These are phyloP conservation scores for Usnea hakonensis DNA, from an alignment of 495 filamentous ascomycete species.

Conservation along the genomic window DNA sequence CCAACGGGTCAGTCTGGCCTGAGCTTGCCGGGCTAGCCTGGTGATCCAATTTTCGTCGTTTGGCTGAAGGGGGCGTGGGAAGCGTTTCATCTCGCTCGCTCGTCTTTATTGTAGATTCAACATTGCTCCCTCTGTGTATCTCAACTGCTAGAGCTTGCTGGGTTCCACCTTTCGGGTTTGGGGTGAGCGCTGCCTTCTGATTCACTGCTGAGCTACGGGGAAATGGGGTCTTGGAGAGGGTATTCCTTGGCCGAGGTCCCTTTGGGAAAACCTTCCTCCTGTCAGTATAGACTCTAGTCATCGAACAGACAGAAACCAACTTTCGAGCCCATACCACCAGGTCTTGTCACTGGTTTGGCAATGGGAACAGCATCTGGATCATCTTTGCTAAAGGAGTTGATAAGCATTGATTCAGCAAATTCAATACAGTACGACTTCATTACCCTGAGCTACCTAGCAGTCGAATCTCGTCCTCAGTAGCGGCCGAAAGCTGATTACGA, in stretches of 20 bases:
- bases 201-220: background rate
- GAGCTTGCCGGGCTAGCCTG: constrained; percentile 7
- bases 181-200: background rate
- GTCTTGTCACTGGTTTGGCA: constrained; percentile 8
- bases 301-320: background rate
- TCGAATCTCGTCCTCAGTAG: constrained; percentile 1
- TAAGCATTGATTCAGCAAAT: background rate
- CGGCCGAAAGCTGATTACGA: background rate
- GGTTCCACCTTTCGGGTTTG: background rate
- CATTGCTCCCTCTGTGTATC: constrained; percentile 13
- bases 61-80: constrained; percentile 5
- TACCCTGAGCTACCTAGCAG: constrained; percentile 9
- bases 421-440: background rate
- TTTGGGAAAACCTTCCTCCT: background rate
- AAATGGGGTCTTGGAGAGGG: constrained; percentile 3
- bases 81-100: background rate
- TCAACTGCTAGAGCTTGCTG: constrained; percentile 6
- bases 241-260: constrained; percentile 17
- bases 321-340: background rate
- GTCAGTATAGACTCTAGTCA: background rate
- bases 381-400: background rate
- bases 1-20: constrained; percentile 7
- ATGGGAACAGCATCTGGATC: constrained; percentile 14
- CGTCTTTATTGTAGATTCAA: background rate
- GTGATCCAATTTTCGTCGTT: constrained; percentile 15